phyloP scores from a whole-genome alignment of 257 asterid species.

The Asclepias syriaca region DNA sequence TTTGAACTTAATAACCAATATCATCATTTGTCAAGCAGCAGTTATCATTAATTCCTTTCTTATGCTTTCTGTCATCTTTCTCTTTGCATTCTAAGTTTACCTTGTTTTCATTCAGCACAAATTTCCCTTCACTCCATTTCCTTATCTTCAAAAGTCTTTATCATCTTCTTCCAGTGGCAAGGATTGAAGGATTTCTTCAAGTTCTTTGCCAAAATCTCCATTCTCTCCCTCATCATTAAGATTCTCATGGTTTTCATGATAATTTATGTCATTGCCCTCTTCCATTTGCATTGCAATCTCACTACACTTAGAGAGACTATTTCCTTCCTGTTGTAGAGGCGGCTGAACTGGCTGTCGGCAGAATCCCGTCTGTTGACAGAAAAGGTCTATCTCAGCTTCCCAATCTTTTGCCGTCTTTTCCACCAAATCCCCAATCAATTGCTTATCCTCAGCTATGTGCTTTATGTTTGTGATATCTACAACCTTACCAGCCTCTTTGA shows the following conservation, averaged over 20 bases:
- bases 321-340: constrained; percentile 8
- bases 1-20: neutral
- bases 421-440: constrained; percentile 51
- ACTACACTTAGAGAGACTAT: constrained; percentile 1
- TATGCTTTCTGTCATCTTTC: neutral
- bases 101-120: no score
- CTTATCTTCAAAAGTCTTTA: neutral
- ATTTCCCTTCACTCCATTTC: neutral
- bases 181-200: constrained; percentile 24
- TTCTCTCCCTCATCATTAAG: constrained; percentile 5
- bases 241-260: neutral
- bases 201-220: constrained; percentile 32
- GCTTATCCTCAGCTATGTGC: constrained; percentile 55
- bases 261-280: neutral
- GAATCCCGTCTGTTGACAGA: constrained; percentile 47
- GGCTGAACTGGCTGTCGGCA: constrained; percentile 10
- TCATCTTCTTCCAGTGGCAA: constrained; percentile 12
- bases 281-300: constrained; percentile 7
- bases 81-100: neutral
- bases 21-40: neutral
- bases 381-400: constrained; percentile 48
- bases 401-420: constrained; percentile 55
- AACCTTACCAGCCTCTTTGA: constrained; percentile 54
- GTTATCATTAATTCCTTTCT: neutral
- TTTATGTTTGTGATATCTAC: constrained; percentile 55